These are phyloP conservation scores for Echinosphaeria canescens DNA, from an alignment of 2,329 filamentous ascomycete genomes.

Conservation along the genomic window DNA sequence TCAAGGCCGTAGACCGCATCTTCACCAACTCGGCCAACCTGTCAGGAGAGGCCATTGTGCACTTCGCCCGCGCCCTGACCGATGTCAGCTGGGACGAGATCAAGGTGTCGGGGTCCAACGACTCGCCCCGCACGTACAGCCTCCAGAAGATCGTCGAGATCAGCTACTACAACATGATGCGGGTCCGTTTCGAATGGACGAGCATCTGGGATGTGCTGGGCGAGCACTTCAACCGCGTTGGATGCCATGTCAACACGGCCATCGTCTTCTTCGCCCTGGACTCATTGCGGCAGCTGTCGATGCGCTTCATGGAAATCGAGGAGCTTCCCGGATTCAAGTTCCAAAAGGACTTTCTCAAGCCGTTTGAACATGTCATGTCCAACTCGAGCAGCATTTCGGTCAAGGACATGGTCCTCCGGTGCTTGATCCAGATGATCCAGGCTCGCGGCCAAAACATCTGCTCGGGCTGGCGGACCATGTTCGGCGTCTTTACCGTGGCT, in stretches of 20 bases:
- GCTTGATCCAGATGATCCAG: conserved; percentile 98
- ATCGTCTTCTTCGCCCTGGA: conserved; percentile 97
- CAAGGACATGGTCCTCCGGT: conserved; percentile 93
- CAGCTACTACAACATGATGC: conserved; percentile 98
- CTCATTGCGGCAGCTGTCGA: conserved; percentile 82
- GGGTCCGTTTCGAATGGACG: conserved; percentile 96
- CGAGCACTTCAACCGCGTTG: conserved; percentile 95
- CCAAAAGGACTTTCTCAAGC: conserved; percentile 97
- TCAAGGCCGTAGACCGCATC: conserved; percentile 83
- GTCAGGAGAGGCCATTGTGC: conserved; percentile 82
- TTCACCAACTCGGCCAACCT: conserved; percentile 93
- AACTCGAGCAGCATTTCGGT: conserved; percentile 83
- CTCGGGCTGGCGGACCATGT: conserved; percentile 98
- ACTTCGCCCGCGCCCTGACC: conserved; percentile 80
- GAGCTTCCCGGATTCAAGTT: conserved; percentile 98
- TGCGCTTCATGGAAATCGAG: conserved; percentile 98
- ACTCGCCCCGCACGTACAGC: conserved; percentile 90
- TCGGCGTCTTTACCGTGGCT: conserved; percentile 93
- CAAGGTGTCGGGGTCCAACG: conserved; percentile 86
- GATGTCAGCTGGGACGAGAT: conserved; percentile 99
- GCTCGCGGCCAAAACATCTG: conserved; percentile 90
- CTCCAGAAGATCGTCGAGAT: conserved; percentile 97
- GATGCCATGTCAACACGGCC: conserved; percentile 86
- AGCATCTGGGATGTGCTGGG: conserved; percentile 96
- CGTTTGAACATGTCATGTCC: conserved; percentile 91